Evolutionary conservation across 108 stramenopile species (phyloP).

Genomic region (Discostella stelligeroides): DNA sequence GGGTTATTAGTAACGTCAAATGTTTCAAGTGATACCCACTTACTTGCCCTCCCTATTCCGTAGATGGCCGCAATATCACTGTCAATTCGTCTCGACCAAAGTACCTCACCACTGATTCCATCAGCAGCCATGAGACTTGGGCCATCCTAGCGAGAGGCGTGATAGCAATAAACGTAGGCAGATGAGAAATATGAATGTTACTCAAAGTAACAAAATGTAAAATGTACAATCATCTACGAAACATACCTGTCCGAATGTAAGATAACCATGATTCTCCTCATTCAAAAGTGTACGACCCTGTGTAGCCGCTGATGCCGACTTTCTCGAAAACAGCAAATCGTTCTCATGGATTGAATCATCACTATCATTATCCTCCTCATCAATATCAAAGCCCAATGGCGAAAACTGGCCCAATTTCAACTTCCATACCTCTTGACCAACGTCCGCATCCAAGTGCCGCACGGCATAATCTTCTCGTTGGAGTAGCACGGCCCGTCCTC

Average conservation of each 20-base stretch:
- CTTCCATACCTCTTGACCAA: conserved; percentile 79
- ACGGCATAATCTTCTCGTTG: conserved; percentile 81
- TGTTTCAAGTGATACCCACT: conserved; percentile 65
- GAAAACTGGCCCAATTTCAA: conserved; percentile 69
- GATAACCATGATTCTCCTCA: too few relatives aligned
- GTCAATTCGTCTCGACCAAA: conserved; percentile 65
- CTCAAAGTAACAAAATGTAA: too few relatives aligned
- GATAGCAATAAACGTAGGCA: not conserved
- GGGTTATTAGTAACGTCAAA: conserved; percentile 47
- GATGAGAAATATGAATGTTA: not conserved
- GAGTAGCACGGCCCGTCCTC: conserved; percentile 56
- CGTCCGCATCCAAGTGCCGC: conserved; percentile 64
- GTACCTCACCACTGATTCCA: conserved; percentile 40
- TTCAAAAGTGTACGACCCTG: too few relatives aligned
- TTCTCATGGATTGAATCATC: conserved; percentile 15
- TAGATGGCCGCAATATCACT: conserved; percentile 75
- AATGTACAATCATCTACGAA: not conserved
- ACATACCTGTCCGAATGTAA: conserved; percentile 66
- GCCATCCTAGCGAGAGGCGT: conserved; percentile 48
- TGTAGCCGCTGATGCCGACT: conserved; percentile 11
- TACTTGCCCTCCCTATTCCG: conserved; percentile 60
- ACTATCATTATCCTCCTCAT: not conserved
- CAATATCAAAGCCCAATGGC: conserved; percentile 66
- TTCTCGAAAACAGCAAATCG: too few relatives aligned
- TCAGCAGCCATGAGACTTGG: conserved; percentile 58